Percentiles rank a stretch among this genome's conserved stretches.
phyloP scores from a whole-genome alignment of 139 green algal genomes.

The Prasinococcaceae sp. region DNA sequence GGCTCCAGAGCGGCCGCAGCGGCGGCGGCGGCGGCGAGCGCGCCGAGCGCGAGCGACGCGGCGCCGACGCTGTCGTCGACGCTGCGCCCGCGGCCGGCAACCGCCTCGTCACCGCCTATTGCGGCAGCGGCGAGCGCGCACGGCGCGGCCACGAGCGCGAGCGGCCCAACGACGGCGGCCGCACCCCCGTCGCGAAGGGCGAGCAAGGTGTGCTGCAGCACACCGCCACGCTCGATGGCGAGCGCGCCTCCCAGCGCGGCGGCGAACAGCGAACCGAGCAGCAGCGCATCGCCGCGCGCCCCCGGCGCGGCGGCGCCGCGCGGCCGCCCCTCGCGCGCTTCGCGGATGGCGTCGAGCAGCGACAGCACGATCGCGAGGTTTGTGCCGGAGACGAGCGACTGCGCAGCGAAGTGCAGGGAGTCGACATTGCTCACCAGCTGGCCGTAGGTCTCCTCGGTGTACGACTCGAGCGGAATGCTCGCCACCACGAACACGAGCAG shows the following conservation, averaged over 20 bases:
- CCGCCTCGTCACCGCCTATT: neutral
- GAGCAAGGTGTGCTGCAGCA: too few relatives aligned
- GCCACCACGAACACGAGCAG: constrained; percentile 12
- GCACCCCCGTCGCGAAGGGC: too few relatives aligned
- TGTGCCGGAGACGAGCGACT: neutral
- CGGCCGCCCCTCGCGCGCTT: too few relatives aligned
- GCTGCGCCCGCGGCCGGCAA: neutral
- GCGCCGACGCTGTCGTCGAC: neutral
- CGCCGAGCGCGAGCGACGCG: neutral
- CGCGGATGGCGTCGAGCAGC: too few relatives aligned
- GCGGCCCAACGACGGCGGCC: constrained; percentile 2
- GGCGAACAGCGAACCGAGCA: neutral
- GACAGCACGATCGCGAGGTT: neutral
- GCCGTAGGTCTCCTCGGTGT: constrained; percentile 7
- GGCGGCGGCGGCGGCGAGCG: neutral
- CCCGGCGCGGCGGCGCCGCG: too few relatives aligned
- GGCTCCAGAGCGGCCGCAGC: neutral
- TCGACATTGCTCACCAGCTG: constrained; percentile 12
- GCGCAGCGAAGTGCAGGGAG: constrained; percentile 17
- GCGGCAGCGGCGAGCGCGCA: neutral
- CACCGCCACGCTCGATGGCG: too few relatives aligned
- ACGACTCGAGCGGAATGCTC: constrained; percentile 12
- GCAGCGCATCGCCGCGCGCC: neutral
- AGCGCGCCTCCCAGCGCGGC: too few relatives aligned
- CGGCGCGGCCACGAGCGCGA: neutral